A percentile compares a stretch with the other conserved stretches of the same genome.
phyloP scores from a whole-genome alignment of 306 rosid species.

The Trifolium dubium region DNA sequence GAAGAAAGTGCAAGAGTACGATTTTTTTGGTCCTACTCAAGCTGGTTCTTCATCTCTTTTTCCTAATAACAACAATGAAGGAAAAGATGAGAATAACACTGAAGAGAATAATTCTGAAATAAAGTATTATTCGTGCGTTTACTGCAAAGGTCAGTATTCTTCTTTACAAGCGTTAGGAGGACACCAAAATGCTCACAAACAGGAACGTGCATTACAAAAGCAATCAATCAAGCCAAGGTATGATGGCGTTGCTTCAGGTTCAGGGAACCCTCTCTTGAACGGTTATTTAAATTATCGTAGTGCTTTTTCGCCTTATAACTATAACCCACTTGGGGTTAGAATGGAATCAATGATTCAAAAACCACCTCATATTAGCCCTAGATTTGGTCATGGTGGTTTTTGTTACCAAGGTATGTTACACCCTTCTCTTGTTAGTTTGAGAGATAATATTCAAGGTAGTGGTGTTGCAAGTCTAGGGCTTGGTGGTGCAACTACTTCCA shows the following conservation, averaged over 20 bases:
- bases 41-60: slow-evolving; percentile 19
- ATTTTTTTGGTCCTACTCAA: slow-evolving; percentile 37
- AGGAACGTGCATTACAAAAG: slow-evolving; percentile 67
- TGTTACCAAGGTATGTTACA: not conserved
- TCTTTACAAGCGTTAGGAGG: slow-evolving; percentile 83
- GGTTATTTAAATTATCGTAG: slow-evolving; percentile 50
- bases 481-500: slow-evolving; percentile 11
- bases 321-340: slow-evolving; percentile 51
- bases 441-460: not conserved
- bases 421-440: not conserved
- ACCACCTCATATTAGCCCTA: slow-evolving; percentile 39
- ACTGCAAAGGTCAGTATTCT: slow-evolving; percentile 68
- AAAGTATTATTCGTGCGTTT: slow-evolving; percentile 64
- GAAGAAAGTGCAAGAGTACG: slow-evolving; percentile 34
- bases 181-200: slow-evolving; percentile 81
- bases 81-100: not conserved
- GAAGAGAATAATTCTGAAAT: slow-evolving; percentile 11
- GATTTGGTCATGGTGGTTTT: slow-evolving; percentile 18
- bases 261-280: slow-evolving; percentile 20
- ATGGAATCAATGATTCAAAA: slow-evolving; percentile 70
- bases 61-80: not conserved
- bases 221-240: slow-evolving; percentile 55
- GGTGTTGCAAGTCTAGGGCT: not conserved
- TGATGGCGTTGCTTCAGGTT: not conserved
- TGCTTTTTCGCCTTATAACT: slow-evolving; percentile 13